Evolutionary conservation across 306 rosid species (phyloP).

Genomic region (Cucumis cinereus): DNA sequence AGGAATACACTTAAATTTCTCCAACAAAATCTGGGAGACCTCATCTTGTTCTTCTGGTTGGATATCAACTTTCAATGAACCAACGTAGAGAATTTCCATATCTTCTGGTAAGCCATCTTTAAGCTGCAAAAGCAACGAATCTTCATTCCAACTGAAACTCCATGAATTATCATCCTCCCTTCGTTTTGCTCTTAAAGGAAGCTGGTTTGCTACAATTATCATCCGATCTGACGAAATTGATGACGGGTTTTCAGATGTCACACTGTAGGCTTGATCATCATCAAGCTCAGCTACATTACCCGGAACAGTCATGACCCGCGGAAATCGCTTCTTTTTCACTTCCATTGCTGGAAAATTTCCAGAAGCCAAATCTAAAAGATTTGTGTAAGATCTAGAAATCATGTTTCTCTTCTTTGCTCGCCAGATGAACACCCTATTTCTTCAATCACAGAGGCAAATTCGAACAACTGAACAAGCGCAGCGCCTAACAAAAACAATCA

Average conservation of each 20-base stretch:
- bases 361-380: slow-evolving; percentile 73
- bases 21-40: slow-evolving; percentile 49
- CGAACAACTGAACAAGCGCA: neutral
- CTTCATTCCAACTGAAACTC: slow-evolving; percentile 77
- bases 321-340: slow-evolving; percentile 37
- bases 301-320: slow-evolving; percentile 57
- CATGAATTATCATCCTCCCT: slow-evolving; percentile 50
- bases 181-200: slow-evolving; percentile 56
- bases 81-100: slow-evolving; percentile 61
- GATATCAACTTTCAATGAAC: slow-evolving; percentile 47
- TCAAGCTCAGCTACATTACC: slow-evolving; percentile 47
- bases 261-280: slow-evolving; percentile 53
- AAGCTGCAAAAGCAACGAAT: slow-evolving; percentile 61
- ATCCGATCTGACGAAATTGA: slow-evolving; percentile 41
- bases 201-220: slow-evolving; percentile 71
- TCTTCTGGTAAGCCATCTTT: slow-evolving; percentile 72
- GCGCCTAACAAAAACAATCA: slow-evolving; percentile 6
- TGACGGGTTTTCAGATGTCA: slow-evolving; percentile 53
- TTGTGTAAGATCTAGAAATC: slow-evolving; percentile 71
- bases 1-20: slow-evolving; percentile 54
- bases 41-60: slow-evolving; percentile 58
- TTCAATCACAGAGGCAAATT: neutral
- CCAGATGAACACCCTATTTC: neutral
- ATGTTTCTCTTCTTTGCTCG: slow-evolving; percentile 20
- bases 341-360: slow-evolving; percentile 64